Evolutionary conservation across 495 filamentous ascomycete species (phyloP), one percentile per base, ranked within the genome.

Genomic region (Aspergillus indologenus): DNA sequence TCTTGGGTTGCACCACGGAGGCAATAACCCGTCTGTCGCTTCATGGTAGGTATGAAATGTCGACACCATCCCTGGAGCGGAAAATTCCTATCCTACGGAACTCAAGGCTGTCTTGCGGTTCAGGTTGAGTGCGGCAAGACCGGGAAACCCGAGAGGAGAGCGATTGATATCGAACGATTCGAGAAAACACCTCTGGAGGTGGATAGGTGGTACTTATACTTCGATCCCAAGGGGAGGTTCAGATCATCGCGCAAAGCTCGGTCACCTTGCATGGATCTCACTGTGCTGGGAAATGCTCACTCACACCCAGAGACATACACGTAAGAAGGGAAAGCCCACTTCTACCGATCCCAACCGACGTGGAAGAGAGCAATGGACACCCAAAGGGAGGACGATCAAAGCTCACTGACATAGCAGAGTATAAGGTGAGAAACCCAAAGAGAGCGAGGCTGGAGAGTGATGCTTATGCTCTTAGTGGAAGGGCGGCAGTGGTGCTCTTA

Each of bases 1-100:
- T 62, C 40, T 58, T 51, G 17, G 51, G 60, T 62, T 46, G 47
- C 55, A 54, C 58, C 45, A 56, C 58, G 47, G 31, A 61, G 53
- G 45, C 34, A 52, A 58, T 31, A 29, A 12, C 21, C 21, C 29
- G 31, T 6, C 23, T 19, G 46, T 31, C 29, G n/a, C 40, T 50
- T 57, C 29, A 46, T 18, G 5, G 20, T 58, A 22, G 54, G 34
- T 34, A 40, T 40, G 34, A 8, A 40, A 40, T 40, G 34, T 40
- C 34, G 34, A 14, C 5, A 15, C 2, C 12, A 40, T 40, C 34
- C 34, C 12, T 40, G 34, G 12, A 9, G 34, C 34, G 34, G 34
- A 40, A 2, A 14, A 40, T 40, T 2, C 34, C 34, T 40, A 40
- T 40, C 12, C 34, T 40, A 40, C 34, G 34, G 12, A 14, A 14